Percentiles rank a stretch among this genome's conserved stretches.
phyloP scores from a whole-genome alignment of 78 protist species.

The Diacronema lutheri region DNA sequence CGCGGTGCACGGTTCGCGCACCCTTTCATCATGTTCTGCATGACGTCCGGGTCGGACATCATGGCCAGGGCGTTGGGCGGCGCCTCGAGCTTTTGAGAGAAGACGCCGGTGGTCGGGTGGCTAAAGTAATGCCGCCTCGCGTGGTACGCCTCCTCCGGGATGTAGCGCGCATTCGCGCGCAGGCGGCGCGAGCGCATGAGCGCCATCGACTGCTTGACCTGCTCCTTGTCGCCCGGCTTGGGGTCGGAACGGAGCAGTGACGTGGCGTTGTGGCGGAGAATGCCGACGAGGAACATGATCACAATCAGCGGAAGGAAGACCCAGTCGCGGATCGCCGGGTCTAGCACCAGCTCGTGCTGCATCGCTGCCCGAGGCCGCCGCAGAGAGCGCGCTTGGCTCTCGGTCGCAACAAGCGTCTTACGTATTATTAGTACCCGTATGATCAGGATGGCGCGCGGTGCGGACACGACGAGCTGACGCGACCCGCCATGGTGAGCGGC shows the following conservation, averaged over 20 bases:
- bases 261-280: slow-evolving; percentile 60
- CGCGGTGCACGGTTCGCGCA: too few relatives aligned
- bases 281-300: slow-evolving; percentile 67
- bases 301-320: slow-evolving; percentile 73
- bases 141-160: slow-evolving; percentile 23
- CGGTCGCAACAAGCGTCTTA: too few relatives aligned
- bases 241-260: background rate
- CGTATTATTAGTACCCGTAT: too few relatives aligned
- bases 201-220: slow-evolving; percentile 4
- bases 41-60: slow-evolving; percentile 52
- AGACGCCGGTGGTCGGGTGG: background rate
- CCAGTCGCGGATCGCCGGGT: slow-evolving; percentile 56
- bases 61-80: slow-evolving; percentile 35
- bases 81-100: slow-evolving; percentile 30
- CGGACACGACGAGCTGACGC: too few relatives aligned
- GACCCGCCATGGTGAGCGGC: too few relatives aligned
- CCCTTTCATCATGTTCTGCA: slow-evolving; percentile 79
- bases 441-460: too few relatives aligned
- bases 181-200: slow-evolving; percentile 20
- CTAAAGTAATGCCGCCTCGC: slow-evolving; percentile 1
- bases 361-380: too few relatives aligned
- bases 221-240: background rate
- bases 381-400: too few relatives aligned
- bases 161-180: slow-evolving; percentile 38
- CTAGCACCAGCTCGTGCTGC: slow-evolving; percentile 36